Conservation (phyloP, 176 grass and related monocot genomes). For the Eleusine indica region DNA sequence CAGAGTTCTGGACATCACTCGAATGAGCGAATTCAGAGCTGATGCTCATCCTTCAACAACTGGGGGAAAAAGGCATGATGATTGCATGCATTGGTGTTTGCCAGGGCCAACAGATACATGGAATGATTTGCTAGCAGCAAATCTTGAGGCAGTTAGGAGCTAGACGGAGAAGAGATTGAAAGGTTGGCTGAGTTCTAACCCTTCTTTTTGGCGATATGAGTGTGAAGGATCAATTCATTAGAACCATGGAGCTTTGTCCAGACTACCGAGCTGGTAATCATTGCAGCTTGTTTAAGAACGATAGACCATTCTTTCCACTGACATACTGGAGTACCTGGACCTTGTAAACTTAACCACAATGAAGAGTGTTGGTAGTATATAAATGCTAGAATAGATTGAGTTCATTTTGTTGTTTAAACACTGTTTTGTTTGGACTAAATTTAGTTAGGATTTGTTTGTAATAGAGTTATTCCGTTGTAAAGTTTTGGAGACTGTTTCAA, state of each 20-base stretch:
- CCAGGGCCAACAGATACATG: constrained; percentile 83
- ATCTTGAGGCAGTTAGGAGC: constrained; percentile 35
- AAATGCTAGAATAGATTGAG: not conserved
- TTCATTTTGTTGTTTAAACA: constrained; percentile 1
- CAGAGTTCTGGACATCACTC: constrained; percentile 65
- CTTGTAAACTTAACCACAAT: constrained; percentile 17
- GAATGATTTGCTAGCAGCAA: constrained; percentile 73
- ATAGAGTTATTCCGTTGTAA: not conserved
- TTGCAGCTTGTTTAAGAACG: constrained; percentile 4
- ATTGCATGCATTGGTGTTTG: constrained; percentile 99
- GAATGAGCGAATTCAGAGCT: constrained; percentile 91
- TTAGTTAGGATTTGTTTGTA: not conserved
- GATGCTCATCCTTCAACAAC: constrained; percentile 91
- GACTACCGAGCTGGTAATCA: not conserved
- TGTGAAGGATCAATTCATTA: constrained; percentile 2
- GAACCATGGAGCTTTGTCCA: not conserved
- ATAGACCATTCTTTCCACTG: not conserved
- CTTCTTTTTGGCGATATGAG: not conserved
- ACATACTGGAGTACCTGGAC: not conserved
- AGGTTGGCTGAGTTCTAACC: not conserved
- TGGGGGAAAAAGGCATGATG: constrained; percentile 83
- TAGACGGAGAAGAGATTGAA: not conserved
- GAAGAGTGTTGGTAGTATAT: not conserved
- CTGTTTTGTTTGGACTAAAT: not conserved
- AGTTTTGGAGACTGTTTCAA: not conserved